These are phyloP conservation scores for Tolypocladium nubicola DNA, from an alignment of 2,329 filamentous ascomycete genomes.

Conservation along the genomic window DNA sequence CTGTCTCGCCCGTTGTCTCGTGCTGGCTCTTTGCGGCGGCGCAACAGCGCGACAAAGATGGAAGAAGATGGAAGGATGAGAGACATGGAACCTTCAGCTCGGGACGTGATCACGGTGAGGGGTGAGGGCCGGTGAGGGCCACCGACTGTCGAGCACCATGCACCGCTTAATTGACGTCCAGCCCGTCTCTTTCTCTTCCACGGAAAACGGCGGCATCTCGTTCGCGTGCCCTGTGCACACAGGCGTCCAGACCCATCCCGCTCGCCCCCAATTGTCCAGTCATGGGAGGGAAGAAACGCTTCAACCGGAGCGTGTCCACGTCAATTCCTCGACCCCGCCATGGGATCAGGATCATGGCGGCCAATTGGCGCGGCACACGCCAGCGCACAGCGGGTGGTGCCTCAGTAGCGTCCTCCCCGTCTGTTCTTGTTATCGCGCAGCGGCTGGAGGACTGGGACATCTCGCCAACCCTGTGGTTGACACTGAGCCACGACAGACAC, in stretches of 20 bases:
- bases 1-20: background rate
- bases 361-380: slow-evolving; percentile 8
- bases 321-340: background rate
- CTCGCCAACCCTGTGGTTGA: background rate
- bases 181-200: background rate
- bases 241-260: background rate
- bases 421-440: background rate
- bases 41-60: background rate
- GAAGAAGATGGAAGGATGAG: background rate
- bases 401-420: background rate
- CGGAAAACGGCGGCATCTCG: background rate
- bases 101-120: background rate
- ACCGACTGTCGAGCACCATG: background rate
- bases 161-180: background rate
- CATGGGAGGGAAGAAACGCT: background rate
- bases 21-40: background rate
- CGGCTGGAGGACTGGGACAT: background rate
- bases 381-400: slow-evolving; percentile 1
- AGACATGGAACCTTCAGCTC: background rate
- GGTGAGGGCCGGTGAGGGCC: background rate
- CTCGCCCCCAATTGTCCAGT: background rate
- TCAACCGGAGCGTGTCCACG: background rate
- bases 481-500: slow-evolving; percentile 2
- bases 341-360: background rate
- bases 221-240: background rate